Base-by-base conservation (phyloP, 495 filamentous ascomycete genomes). In the Lentithecium fluviatile region DNA sequence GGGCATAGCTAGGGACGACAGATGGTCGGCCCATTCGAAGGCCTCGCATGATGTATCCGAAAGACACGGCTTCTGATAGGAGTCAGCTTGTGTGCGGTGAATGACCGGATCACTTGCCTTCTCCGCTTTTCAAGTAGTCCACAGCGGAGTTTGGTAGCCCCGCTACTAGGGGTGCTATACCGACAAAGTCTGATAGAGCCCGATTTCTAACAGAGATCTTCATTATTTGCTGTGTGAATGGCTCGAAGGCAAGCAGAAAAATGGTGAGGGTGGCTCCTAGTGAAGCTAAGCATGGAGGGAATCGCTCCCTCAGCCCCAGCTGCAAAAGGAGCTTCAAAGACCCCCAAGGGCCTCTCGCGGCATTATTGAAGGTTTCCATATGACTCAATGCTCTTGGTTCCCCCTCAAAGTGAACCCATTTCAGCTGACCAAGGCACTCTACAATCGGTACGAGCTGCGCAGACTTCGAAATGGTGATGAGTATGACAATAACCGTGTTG, bases 361-460 rank as follows among this genome's bases (percentile, higher is more conserved):
- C 56, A 26, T 52, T 23, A 29, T 52, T 36, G 29, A 50, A 59
- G 7, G 13, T 32, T 21, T 59, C 21, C 1, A 59, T 26, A 2
- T 52, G 8, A 11, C 34, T 49, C 19, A 49, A 36, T 2, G 20
- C 5, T 24, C 26, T 37, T 19, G 45, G 21, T 36, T 15, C 1
- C n/a, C n/a, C n/a, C 20, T 59, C 47, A 24, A 50, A 40, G 25
- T 59, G 25, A 2, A 19, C 29, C 56, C 56, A 59, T 24, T 59
- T 59, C 2, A 59, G 25, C 34, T 59, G 56, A 25, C 56, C 36
- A 6, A 59, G 4, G 29, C 45, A 36, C 21, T 37, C 56, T 3
- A 25, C 29, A 7, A 59, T 29, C 1, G 45, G 34, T 8, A 59
- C 45, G 5, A 59, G 36, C 1, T 52, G 20, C 2, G 56, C 45